Evolutionary conservation across 2,329 filamentous ascomycete species (phyloP).

Genomic region (Diplodia corticola): DNA sequence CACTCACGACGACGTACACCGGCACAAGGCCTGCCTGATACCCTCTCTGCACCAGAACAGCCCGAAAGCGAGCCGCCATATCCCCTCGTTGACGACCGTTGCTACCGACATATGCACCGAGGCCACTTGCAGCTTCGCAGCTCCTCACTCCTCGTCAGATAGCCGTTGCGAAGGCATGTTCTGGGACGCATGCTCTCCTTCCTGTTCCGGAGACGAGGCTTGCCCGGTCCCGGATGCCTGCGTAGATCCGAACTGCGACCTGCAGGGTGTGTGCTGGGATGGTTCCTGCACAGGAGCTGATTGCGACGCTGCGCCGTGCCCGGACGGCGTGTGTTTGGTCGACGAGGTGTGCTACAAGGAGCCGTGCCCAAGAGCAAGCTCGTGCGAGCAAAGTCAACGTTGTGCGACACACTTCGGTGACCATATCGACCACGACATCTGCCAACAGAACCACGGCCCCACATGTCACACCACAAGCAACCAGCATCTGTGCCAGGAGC

Average conservation of each 20-base stretch:
- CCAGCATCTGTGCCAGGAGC: conserved; percentile 7
- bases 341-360: conserved; percentile 28
- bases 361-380: conserved; percentile 13
- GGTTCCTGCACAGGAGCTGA: conserved; percentile 36
- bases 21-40: conserved; percentile 10
- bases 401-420: background rate
- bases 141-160: conserved; percentile 23
- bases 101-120: conserved; percentile 19
- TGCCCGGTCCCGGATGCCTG: conserved; percentile 37
- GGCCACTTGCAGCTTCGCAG: background rate
- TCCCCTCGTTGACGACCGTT: background rate
- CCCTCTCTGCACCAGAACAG: background rate
- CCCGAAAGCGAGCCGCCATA: background rate
- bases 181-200: conserved; percentile 31
- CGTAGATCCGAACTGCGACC: conserved; percentile 40
- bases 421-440: background rate
- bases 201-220: conserved; percentile 34
- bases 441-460: background rate
- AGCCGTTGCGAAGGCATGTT: conserved; percentile 40
- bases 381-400: conserved; percentile 12
- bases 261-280: conserved; percentile 22
- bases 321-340: conserved; percentile 37
- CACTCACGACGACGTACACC: conserved; percentile 17
- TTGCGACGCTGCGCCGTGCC: conserved; percentile 36
- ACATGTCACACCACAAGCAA: conserved; percentile 1